Evolutionary conservation across 2,329 filamentous ascomycete genomes (phyloP), one percentile per base, ranked within the genome.

Genomic region (Cladosporium sp.): DNA sequence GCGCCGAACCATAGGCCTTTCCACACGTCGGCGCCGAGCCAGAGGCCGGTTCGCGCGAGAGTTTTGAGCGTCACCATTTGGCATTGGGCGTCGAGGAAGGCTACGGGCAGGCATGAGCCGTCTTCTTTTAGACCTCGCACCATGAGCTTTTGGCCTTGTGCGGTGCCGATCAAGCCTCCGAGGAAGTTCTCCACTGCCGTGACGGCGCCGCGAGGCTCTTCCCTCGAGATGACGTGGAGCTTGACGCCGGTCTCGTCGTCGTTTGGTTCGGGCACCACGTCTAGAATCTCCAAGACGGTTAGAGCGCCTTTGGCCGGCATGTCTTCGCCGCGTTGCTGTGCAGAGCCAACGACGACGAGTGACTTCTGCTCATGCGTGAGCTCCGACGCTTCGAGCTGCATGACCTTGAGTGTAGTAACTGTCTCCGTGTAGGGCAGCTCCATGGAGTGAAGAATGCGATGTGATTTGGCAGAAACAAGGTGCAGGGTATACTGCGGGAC

Each of bases 61-160:
- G 89, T 88, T 64, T 91, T 93, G 48, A 89, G 80, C n/a, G 86
- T 83, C 2, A 84, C 88, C 11, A 96, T 89, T 62, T 96, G 93
- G 69, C 88, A 95, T 71, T 89, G 93, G 84, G 96, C 95, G 64
- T 99, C 93, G 78, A 99, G 87, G 65, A 99, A 99, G 0, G 93
- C 93, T 3, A 99, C 92, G 0, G 93, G 93, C 1, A 97, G 76
- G 47, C 97, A 79, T 1, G 88, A 90, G 1, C 91, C 89, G 65
- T 99, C 93, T 68, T 99, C 93, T 67, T 96, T 96, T 3, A 99
- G 78, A 36, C 93, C 93, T 53, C 93, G 80, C 1, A 99, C 90
- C 87, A 99, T 95, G 67, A 90, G 92, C 70, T 99, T 99, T 64
- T 96, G 91, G 1, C 93, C 93, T 65, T 99, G 93, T 0, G 91